Conservation (phyloP, 495 filamentous ascomycete genomes). For the Venustampulla echinocandica region DNA sequence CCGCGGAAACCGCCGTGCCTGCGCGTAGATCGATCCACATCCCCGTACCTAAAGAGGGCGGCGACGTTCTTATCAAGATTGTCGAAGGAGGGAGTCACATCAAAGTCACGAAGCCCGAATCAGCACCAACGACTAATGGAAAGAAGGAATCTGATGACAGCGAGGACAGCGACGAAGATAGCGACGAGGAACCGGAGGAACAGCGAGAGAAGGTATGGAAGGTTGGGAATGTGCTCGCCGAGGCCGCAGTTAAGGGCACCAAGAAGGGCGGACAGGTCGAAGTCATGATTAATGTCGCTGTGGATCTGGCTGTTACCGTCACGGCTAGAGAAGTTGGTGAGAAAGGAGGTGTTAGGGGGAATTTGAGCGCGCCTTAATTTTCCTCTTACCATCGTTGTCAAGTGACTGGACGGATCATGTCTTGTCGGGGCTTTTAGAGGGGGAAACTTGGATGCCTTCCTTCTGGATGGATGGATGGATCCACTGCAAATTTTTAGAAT, state of each 20-base stretch:
- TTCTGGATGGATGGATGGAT: not conserved
- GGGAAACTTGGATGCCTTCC: not conserved
- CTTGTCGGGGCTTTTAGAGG: not conserved
- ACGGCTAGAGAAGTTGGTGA: constrained; percentile 72
- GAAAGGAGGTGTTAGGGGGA: constrained; percentile 22
- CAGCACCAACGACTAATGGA: constrained; percentile 54
- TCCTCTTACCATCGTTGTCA: not conserved
- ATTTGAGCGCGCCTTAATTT: constrained; percentile 15
- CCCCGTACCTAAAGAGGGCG: constrained; percentile 62
- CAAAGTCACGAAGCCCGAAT: constrained; percentile 78
- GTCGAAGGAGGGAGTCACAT: constrained; percentile 82
- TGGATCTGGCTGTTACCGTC: constrained; percentile 67
- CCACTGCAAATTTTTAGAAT: not conserved
- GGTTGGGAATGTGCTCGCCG: constrained; percentile 72
- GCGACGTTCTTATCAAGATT: constrained; percentile 77
- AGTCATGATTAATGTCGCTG: constrained; percentile 77
- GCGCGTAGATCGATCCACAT: constrained; percentile 76
- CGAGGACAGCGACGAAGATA: constrained; percentile 55
- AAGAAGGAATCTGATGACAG: constrained; percentile 42
- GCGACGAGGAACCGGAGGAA: constrained; percentile 84
- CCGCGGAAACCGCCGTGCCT: constrained; percentile 81
- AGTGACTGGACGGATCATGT: not conserved
- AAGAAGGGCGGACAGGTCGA: constrained; percentile 89
- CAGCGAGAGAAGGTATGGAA: constrained; percentile 88
- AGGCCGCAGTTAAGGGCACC: constrained; percentile 71